These are phyloP conservation scores for Suillus plorans DNA, from an alignment of 768 basidiomycete genomes.

Conservation along the genomic window DNA sequence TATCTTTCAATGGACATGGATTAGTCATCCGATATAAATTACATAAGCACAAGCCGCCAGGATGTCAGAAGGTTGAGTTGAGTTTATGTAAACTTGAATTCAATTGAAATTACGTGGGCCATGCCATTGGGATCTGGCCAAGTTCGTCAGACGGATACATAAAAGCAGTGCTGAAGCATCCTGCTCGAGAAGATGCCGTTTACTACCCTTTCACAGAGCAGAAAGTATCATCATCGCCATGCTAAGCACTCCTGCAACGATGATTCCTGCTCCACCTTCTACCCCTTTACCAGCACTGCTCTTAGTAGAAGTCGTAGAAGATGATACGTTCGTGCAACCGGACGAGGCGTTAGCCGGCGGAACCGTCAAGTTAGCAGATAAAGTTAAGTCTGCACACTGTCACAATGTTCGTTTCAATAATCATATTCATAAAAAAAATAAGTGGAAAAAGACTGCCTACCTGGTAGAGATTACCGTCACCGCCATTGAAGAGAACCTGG, in stretches of 20 bases:
- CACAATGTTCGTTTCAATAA: conserved; percentile 1
- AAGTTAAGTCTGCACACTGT: conserved; percentile 79
- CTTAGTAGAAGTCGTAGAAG: conserved; percentile 12
- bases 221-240: neutral
- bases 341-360: conserved; percentile 42
- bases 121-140: neutral
- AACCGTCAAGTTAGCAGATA: conserved; percentile 53
- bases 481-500: conserved; percentile 65
- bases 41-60: neutral
- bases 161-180: neutral
- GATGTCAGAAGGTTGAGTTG: no score
- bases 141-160: neutral
- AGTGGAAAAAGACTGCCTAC: conserved; percentile 27
- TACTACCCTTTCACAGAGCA: neutral
- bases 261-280: conserved; percentile 10
- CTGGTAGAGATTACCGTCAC: conserved; percentile 73
- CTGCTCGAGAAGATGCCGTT: neutral
- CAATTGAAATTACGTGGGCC: neutral
- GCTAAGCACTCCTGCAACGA: conserved; percentile 1
- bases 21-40: neutral
- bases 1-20: neutral
- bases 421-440: neutral
- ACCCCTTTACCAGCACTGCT: conserved; percentile 18
- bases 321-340: conserved; percentile 33
- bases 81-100: no score